Conservation (phyloP, 2,329 filamentous ascomycete species). For the Aspergillus aculeatus region DNA sequence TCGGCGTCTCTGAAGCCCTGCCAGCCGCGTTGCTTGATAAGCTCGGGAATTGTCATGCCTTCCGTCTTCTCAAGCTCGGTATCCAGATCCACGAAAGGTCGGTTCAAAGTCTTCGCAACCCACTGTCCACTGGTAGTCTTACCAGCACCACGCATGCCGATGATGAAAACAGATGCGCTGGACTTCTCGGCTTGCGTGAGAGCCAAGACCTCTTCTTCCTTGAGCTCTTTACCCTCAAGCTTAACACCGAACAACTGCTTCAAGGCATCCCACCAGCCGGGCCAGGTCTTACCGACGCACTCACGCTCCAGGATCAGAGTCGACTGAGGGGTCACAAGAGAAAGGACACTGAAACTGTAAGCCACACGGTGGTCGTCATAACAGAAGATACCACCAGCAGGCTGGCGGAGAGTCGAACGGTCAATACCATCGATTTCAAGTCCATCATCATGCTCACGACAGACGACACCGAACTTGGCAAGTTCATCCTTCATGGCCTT, state of each 20-base stretch:
- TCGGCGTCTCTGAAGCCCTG: slow-evolving; percentile 82
- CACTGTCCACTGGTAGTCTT: slow-evolving; percentile 92
- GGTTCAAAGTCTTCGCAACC: slow-evolving; percentile 72
- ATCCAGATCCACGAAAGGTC: slow-evolving; percentile 83
- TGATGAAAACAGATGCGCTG: slow-evolving; percentile 77
- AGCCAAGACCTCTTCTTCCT: slow-evolving; percentile 37
- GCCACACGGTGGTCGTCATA: slow-evolving; percentile 98
- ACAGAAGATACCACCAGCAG: slow-evolving; percentile 73
- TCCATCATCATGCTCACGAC: slow-evolving; percentile 89
- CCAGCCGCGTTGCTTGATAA: slow-evolving; percentile 79
- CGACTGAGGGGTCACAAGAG: slow-evolving; percentile 66
- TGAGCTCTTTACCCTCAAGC: slow-evolving; percentile 71
- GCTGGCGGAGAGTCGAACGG: slow-evolving; percentile 53
- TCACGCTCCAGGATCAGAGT: slow-evolving; percentile 84
- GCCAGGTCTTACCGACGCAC: slow-evolving; percentile 97
- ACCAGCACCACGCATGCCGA: slow-evolving; percentile 95
- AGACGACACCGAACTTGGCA: slow-evolving; percentile 85
- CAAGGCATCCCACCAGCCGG: slow-evolving; percentile 94
- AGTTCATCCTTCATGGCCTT: slow-evolving; percentile 92
- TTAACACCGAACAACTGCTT: slow-evolving; percentile 72
- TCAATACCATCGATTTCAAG: slow-evolving; percentile 65
- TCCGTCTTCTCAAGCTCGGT: slow-evolving; percentile 74
- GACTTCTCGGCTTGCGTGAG: slow-evolving; percentile 40
- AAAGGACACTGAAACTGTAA: slow-evolving; percentile 95
- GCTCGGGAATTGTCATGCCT: slow-evolving; percentile 77